phyloP scores from a whole-genome alignment of 345 rosid species.

The Eucalyptus albens region DNA sequence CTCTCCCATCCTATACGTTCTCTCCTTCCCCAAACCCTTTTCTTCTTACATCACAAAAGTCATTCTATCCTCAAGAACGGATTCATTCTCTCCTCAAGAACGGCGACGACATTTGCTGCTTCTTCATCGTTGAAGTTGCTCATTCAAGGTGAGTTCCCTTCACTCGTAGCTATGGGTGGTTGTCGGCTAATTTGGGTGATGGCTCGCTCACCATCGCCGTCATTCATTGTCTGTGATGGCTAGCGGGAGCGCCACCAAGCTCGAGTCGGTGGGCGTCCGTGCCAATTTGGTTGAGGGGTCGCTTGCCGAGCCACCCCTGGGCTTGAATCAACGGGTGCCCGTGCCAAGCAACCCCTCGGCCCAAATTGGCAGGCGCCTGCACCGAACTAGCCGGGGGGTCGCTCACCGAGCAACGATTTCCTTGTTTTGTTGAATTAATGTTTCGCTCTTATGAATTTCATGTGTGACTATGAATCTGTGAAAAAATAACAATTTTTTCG shows the following conservation, averaged over 20 bases:
- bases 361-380: fast-evolving
- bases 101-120: fast-evolving
- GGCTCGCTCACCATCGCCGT: fast-evolving
- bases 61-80: too few relatives aligned
- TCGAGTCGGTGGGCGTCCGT: fast-evolving
- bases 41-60: too few relatives aligned
- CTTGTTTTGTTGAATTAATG: background rate
- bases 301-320: fast-evolving
- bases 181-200: too few relatives aligned
- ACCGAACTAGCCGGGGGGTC: too few relatives aligned
- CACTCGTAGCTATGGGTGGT: too few relatives aligned
- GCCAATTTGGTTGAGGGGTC: fast-evolving
- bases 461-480: background rate
- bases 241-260: fast-evolving
- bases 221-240: fast-evolving
- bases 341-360: fast-evolving
- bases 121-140: too few relatives aligned
- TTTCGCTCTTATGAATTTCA: background rate
- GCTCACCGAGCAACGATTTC: background rate
- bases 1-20: too few relatives aligned
- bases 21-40: too few relatives aligned
- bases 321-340: fast-evolving
- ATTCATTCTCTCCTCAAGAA: too few relatives aligned
- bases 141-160: too few relatives aligned
- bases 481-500: background rate